Percentiles rank a stretch among this genome's conserved stretches.
Conservation (phyloP, 441 rosid species). For the Adansonia rubrostipa region DNA sequence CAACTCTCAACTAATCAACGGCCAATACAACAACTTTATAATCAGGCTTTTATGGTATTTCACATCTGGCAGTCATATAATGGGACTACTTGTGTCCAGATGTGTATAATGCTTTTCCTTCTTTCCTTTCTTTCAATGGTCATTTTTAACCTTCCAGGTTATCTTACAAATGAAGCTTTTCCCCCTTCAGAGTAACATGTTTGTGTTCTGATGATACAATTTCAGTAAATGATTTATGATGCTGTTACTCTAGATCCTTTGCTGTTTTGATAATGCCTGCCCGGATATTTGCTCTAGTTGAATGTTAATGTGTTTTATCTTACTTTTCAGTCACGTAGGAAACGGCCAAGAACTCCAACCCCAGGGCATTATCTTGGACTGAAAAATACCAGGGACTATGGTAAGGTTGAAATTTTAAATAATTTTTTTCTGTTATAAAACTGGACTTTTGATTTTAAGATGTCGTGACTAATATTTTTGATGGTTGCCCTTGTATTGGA, state of each 20-base stretch:
- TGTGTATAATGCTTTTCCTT: conserved; percentile 31
- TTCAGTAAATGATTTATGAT: neutral
- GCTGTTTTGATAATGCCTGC: neutral
- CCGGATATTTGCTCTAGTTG: neutral
- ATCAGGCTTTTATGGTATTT: conserved; percentile 74
- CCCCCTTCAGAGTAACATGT: neutral
- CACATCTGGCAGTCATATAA: conserved; percentile 50
- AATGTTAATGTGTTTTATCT: conserved; percentile 36
- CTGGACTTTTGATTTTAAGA: neutral
- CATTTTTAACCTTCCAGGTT: conserved; percentile 26
- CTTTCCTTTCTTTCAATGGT: conserved; percentile 31
- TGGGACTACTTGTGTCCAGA: conserved; percentile 34
- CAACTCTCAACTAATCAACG: conserved; percentile 98
- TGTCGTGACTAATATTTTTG: neutral
- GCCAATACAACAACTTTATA: conserved; percentile 94
- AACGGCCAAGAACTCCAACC: conserved; percentile 92
- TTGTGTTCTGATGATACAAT: neutral
- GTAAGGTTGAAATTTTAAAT: conserved; percentile 39
- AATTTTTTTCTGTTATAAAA: neutral
- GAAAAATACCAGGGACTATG: conserved; percentile 75
- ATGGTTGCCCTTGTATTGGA: conserved; percentile 18
- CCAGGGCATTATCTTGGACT: conserved; percentile 98
- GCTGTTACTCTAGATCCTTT: neutral
- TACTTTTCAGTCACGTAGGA: conserved; percentile 87
- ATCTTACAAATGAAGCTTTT: neutral